Base-by-base conservation (phyloP, 257 asterid genomes). In the Scutellaria barbata region DNA sequence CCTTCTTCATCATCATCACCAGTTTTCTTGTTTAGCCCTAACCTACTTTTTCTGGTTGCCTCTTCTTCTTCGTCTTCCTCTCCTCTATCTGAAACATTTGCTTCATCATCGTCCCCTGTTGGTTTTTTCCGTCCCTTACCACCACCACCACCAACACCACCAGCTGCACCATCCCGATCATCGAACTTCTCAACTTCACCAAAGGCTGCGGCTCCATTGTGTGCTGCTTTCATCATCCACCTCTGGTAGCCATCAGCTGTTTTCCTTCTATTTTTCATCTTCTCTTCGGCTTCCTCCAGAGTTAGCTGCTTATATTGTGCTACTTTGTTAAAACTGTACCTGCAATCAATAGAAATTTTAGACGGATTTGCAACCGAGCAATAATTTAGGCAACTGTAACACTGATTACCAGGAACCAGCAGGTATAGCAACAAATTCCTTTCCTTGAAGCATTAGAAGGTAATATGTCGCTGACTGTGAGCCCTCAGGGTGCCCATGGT, bases 211-310 rank as follows among this genome's bases (percentile, higher is more conserved):
- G 99, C 79, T 72, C 99, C 99, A 79, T 86, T 87, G 61, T 82
- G 88, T 74, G 98, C 98, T 18, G 89, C 96, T 84, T 95, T 95
- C 98, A 95, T 92, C 98, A 89, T 95, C 99, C 99, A 95, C 81
- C 99, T 84, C 74, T 92, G 78, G 79, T 95, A 95, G 70, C 99
- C 99, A 83, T 95, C 99, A 55, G 99, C 99, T 61, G 96, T 95
- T 86, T 86, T 95, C 82, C 99, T 85, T 80, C 98, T 81, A 77
- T 92, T 92, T 74, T 82, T 89, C 97, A 95, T 95, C 84, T 92
- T 95, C 82, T 95, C 99, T 76, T 95, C 99, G 16, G 99, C 99
- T 82, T 95, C 99, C 81, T 95, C 99, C 84, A 95, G 77, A 12
- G 99, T 92, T 65, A 95, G 97, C 80, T 92, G 98, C 80, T 95